Evolutionary conservation across 148 eudicot genomes (phyloP).

Genomic region (Silene conica): DNA sequence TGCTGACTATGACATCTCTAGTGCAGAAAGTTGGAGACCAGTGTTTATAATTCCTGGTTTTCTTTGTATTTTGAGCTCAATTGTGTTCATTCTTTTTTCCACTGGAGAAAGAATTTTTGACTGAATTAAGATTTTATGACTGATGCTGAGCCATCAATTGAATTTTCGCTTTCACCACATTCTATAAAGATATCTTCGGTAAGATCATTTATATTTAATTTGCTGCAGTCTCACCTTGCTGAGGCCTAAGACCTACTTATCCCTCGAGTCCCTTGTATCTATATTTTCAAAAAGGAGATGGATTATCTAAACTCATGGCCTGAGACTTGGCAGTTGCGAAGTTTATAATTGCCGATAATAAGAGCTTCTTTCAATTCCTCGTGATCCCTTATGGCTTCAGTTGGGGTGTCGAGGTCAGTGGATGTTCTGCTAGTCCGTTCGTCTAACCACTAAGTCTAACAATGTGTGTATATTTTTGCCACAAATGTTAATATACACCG

Average conservation of each 20-base stretch:
- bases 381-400: constrained; percentile 1
- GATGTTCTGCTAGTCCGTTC: background rate
- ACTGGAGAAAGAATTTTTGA: constrained; percentile 91
- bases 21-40: constrained; percentile 77
- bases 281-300: background rate
- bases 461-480: background rate
- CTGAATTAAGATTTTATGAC: constrained; percentile 33
- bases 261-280: background rate
- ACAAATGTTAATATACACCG: background rate
- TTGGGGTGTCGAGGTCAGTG: constrained; percentile 8
- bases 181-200: background rate
- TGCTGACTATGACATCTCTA: constrained; percentile 64
- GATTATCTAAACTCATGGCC: background rate
- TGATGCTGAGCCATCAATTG: constrained; percentile 5
- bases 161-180: constrained; percentile 8
- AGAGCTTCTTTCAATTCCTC: background rate
- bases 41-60: constrained; percentile 78
- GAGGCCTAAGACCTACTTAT: background rate
- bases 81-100: constrained; percentile 62
- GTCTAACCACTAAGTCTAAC: background rate
- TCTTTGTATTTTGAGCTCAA: constrained; percentile 75
- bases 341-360: background rate
- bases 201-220: constrained; percentile 2
- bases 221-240: background rate
- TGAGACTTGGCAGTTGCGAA: background rate